Conservation (phyloP, 179 eudicot genomes). For the Gypsophila paniculata region DNA sequence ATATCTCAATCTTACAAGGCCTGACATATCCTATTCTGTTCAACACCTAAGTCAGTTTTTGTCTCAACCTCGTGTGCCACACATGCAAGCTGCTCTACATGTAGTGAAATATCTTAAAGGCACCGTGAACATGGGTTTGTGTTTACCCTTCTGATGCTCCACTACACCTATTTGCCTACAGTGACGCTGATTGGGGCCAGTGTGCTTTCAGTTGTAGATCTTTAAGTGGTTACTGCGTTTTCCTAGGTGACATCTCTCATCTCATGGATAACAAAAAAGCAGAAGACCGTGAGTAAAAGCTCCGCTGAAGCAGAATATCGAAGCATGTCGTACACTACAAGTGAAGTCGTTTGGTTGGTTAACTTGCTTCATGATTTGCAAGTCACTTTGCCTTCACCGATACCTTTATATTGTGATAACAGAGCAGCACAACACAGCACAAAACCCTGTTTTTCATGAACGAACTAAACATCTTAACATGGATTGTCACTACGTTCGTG, state of each 20-base stretch:
- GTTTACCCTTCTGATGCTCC: background rate
- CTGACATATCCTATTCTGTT: background rate
- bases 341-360: background rate
- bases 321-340: background rate
- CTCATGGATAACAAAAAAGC: constrained; percentile 5
- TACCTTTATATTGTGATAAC: background rate
- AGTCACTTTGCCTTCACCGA: background rate
- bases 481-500: background rate
- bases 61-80: background rate
- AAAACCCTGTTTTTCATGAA: background rate
- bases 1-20: background rate
- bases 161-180: background rate
- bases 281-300: background rate
- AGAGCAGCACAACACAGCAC: background rate
- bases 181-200: background rate
- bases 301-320: background rate
- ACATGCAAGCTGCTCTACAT: background rate
- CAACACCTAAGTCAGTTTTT: constrained; percentile 8
- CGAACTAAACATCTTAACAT: background rate
- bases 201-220: background rate
- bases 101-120: background rate
- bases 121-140: background rate
- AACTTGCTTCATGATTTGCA: background rate
- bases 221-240: background rate
- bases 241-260: background rate